Evolutionary conservation across 108 stramenopile genomes (phyloP).

Genomic region (Fragilariopsis cylindrus): DNA sequence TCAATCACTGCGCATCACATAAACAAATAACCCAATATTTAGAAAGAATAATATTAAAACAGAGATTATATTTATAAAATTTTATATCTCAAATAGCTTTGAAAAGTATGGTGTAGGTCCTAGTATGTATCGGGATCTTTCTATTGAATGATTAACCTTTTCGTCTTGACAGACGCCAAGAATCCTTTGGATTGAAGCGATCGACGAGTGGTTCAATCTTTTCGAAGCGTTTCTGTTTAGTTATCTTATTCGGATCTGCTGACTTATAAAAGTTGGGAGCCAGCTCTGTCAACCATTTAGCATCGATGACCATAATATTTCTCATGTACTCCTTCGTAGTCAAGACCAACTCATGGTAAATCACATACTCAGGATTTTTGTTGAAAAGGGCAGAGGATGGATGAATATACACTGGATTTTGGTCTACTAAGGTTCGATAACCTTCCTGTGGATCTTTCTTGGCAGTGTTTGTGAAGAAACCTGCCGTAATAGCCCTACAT

Average conservation of each 20-base stretch:
- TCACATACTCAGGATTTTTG: conserved; percentile 98
- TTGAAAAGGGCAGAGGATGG: conserved; percentile 97
- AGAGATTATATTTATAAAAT: too few species aligned
- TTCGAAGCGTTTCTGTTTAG: conserved; percentile 92
- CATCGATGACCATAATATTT: conserved; percentile 98
- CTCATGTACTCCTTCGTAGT: conserved; percentile 99
- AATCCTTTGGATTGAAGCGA: conserved; percentile 92
- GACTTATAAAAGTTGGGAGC: conserved; percentile 96
- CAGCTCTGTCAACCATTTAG: conserved; percentile 97
- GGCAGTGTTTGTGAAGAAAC: conserved; percentile 97
- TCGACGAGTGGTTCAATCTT: conserved; percentile 99
- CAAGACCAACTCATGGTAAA: conserved; percentile 98
- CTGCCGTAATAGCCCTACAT: conserved; percentile 95
- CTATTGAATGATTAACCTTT: conserved; percentile 57
- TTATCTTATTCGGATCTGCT: conserved; percentile 96
- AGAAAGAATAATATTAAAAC: too few species aligned
- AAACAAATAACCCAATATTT: too few species aligned
- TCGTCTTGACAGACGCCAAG: conserved; percentile 92
- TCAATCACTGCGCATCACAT: too few species aligned
- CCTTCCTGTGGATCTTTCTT: conserved; percentile 99
- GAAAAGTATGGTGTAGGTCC: too few species aligned
- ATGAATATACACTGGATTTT: conserved; percentile 97
- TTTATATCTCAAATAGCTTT: too few species aligned
- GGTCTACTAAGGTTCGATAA: conserved; percentile 96
- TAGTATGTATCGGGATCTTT: too few species aligned